A percentile compares a stretch with the other conserved stretches of the same genome.
phyloP scores from a whole-genome alignment of 805 yeast genomes.

The Grigorovia jiainica region DNA sequence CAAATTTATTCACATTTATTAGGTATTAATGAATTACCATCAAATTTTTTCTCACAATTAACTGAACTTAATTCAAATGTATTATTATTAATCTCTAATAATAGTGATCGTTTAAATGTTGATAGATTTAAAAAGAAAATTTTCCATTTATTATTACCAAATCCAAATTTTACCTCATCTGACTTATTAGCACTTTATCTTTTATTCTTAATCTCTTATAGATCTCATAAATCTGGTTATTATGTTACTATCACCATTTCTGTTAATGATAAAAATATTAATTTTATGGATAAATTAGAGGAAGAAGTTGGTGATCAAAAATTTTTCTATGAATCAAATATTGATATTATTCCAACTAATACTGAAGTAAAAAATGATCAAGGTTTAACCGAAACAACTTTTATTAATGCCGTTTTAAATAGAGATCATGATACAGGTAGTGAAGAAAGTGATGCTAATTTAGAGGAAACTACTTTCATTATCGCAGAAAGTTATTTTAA shows the following conservation, averaged over 20 bases:
- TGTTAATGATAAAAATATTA: conserved; percentile 12
- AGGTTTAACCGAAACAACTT: conserved; percentile 3
- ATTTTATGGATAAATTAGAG: conserved; percentile 12
- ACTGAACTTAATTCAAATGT: conserved; percentile 15
- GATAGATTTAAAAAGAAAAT: conserved; percentile 16
- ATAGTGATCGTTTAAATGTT: conserved; percentile 14
- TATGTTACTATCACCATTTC: conserved; percentile 12
- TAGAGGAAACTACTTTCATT: conserved; percentile 23
- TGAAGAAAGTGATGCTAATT: conserved; percentile 7
- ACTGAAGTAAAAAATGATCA: conserved; percentile 5
- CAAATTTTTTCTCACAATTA: conserved; percentile 17
- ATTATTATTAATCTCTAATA: conserved; percentile 19
- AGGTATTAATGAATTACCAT: conserved; percentile 23
- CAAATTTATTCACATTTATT: conserved; percentile 22
- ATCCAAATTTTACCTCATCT: conserved; percentile 19
- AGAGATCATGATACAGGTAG: conserved; percentile 4
- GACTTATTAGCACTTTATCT: conserved; percentile 22
- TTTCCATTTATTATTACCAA: conserved; percentile 18
- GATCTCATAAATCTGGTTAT: conserved; percentile 9
- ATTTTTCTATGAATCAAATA: conserved; percentile 12
- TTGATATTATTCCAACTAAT: conserved; percentile 10
- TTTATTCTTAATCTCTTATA: conserved; percentile 15
- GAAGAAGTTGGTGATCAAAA: conserved; percentile 10
- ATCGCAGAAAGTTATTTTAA: conserved; percentile 16
- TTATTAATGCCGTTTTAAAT: conserved; percentile 14